A percentile compares a stretch with the other conserved stretches of the same genome.
phyloP scores from a whole-genome alignment of 371 early-diverging fungal genomes.

The Apophysomyces variabilis region DNA sequence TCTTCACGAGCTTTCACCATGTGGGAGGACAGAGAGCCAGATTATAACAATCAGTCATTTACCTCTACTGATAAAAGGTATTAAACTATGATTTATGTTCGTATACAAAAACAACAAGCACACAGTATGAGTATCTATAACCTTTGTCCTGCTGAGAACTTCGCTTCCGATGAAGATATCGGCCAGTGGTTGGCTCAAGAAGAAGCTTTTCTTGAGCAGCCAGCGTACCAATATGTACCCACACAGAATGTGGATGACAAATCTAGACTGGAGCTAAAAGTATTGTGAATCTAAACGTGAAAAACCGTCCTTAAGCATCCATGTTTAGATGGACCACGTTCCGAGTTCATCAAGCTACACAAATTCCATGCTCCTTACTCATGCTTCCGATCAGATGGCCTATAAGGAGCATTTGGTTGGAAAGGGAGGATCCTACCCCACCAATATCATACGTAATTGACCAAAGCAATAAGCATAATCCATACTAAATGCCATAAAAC shows the following conservation, averaged over 20 bases:
- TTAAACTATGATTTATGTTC: no score
- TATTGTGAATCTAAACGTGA: background rate
- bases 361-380: no score
- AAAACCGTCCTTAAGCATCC: background rate
- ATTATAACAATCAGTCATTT: no score
- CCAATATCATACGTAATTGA: constrained; percentile 29
- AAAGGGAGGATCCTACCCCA: constrained; percentile 18
- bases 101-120: background rate
- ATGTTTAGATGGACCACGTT: background rate
- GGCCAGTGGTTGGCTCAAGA: constrained; percentile 39
- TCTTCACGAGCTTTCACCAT: no score
- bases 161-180: constrained; percentile 5
- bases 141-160: background rate
- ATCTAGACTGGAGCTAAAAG: background rate
- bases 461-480: no score
- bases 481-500: no score
- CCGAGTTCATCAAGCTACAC: background rate
- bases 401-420: background rate
- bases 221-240: background rate
- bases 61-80: no score
- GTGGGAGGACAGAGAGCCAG: no score
- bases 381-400: no score
- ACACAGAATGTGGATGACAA: background rate
- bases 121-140: background rate
- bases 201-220: constrained; percentile 26